Evolutionary conservation across 2,329 filamentous ascomycete species (phyloP), one percentile per base, ranked within the genome.

Genomic region (Beauveria bassiana): DNA sequence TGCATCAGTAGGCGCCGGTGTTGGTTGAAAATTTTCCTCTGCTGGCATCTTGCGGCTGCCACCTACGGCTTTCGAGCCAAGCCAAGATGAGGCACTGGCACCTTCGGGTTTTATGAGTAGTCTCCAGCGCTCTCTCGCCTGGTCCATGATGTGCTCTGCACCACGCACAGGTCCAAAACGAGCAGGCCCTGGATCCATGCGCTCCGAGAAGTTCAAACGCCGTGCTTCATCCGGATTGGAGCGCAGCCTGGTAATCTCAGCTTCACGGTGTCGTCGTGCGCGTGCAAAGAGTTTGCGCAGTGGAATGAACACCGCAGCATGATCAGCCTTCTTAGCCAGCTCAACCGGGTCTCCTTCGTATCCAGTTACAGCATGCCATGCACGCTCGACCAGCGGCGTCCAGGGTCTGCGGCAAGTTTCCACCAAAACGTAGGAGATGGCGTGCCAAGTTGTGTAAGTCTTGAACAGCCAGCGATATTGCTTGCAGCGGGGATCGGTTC

Each of bases 281-380:
- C 81, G 80, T 58, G 77, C 66, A 66, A 82, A 82, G 1, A 86
- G 74, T 64, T 79, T 83, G 52, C 78, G 78, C 53, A 86, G 71
- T 0, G 83, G 82, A 49, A 83, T 67, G 73, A 82, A 82, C 3
- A 84, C 78, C 0, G 78, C 77, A 10, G 77, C 72, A 46, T 81
- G 77, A 62, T 77, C 76, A 2, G 74, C 71, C 58, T 78, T 77
- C 65, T 74, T 78, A 34, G 78, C 72, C 34, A 79, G 68, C 46
- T 83, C 78, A 0, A 74, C 65, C 0, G 75, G 73, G 49, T 79
- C 71, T 18, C 70, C 69, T 14, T 74, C 71, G 49, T 75, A 76
- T 9, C 70, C 70, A 61, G 72, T 75, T 28, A 82, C 72, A 16
- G 75, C 77, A 22, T 77, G 70, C 80, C 80, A 83, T 0, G 77